phyloP scores from a whole-genome alignment of 768 basidiomycete species.

The Suillus spraguei region DNA sequence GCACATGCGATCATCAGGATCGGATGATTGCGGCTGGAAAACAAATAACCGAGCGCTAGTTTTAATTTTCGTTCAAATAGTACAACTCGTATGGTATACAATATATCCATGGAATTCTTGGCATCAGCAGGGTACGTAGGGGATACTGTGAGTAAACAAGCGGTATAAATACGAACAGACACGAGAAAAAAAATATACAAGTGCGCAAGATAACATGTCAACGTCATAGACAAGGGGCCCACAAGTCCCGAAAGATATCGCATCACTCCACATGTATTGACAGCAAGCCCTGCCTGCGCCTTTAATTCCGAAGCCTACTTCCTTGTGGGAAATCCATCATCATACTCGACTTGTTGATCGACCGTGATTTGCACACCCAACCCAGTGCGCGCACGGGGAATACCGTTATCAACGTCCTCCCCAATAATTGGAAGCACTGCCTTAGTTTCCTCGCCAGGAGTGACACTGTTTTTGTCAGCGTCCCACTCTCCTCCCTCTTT shows the following conservation, averaged over 20 bases:
- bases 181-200: not conserved
- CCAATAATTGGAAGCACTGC: conserved; percentile 36
- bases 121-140: not conserved
- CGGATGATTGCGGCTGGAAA: not conserved
- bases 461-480: conserved; percentile 43
- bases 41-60: not conserved
- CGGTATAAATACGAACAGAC: conserved; percentile 7
- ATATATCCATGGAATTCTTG: not conserved
- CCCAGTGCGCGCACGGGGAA: conserved; percentile 17
- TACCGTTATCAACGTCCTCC: conserved; percentile 28
- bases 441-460: conserved; percentile 38
- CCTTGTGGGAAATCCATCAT: conserved; percentile 26
- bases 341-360: conserved; percentile 57
- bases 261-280: not conserved
- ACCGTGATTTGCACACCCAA: conserved; percentile 63
- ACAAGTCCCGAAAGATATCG: not conserved
- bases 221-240: not conserved
- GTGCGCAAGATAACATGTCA: not conserved
- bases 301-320: conserved; percentile 15
- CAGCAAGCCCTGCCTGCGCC: not conserved
- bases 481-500: conserved; percentile 44
- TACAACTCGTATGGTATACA: conserved; percentile 7
- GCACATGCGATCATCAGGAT: not conserved
- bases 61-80: not conserved
- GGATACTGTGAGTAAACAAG: not conserved